Evolutionary conservation across 139 green algal species (phyloP), one percentile per base, ranked within the genome.

Genomic region (Tetraselmis striata): DNA sequence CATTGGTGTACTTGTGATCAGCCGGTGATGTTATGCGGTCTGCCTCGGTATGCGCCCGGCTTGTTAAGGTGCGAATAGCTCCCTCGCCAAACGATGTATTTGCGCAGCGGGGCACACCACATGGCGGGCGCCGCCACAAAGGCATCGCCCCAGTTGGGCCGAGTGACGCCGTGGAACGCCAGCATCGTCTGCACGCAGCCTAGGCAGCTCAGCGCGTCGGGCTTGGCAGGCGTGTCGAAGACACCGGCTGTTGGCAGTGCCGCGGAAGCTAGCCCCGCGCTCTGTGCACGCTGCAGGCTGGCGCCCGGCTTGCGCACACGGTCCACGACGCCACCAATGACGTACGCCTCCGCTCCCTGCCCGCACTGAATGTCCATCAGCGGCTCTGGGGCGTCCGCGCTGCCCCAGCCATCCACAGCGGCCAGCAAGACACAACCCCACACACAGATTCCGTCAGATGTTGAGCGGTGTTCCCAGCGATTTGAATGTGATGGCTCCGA

Each of bases 181-280:
- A 77, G n/a, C 74, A 77, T 77, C 5, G 74, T 28, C 74, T 77
- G 74, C 74, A 77, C 74, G 74, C 74, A 77, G 22, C 26, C 74
- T 18, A 77, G 74, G 74, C 74, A 77, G 74, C 74, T 77, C 26
- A 77, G 74, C 74, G 74, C 74, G 25, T 77, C 74, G 26, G 25
- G 25, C 74, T 77, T 77, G 74, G 11, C 23, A 29, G 74, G 74
- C 74, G 74, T 77, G 2, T 77, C 74, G 26, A 77, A 29, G 26
- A 77, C 74, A 28, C 74, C 74, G 11, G 25, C 74, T 2, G 74
- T 77, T 2, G 74, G 74, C 25, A 77, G 25, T 2, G 5, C 5
- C 22, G 23, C 74, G 5, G 74, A 2, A 28, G 5, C 5, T 18
- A 77, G 23, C 23, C 74, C 74, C 25, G 74, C 74, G 5, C 25